These are phyloP conservation scores for Yueomyces sp. DNA, from an alignment of 1,139 yeast species.

Conservation along the genomic window DNA sequence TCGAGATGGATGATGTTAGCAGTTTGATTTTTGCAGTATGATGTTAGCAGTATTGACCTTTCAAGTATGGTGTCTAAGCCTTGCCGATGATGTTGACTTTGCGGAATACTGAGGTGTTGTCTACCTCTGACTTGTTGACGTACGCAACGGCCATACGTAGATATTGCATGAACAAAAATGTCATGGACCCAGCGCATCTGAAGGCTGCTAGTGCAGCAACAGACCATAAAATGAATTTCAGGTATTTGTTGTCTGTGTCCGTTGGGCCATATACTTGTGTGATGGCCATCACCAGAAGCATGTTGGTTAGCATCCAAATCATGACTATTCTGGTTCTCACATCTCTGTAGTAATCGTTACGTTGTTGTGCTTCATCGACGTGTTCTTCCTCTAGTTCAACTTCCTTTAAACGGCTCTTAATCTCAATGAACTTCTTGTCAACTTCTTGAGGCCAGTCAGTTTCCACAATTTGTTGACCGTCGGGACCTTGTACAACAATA, in stretches of 20 bases:
- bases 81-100: conserved; percentile 6
- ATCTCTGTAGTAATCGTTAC: conserved; percentile 88
- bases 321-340: conserved; percentile 91
- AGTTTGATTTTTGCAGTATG: too few species aligned
- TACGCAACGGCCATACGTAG: conserved; percentile 27
- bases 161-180: conserved; percentile 42
- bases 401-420: conserved; percentile 68
- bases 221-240: conserved; percentile 79
- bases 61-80: neutral
- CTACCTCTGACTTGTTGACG: conserved; percentile 25
- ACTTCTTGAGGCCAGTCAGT: conserved; percentile 87
- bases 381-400: conserved; percentile 30
- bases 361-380: conserved; percentile 30
- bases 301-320: conserved; percentile 74
- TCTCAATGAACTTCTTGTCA: conserved; percentile 42
- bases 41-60: too few species aligned
- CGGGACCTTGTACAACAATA: conserved; percentile 38
- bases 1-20: too few species aligned
- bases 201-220: conserved; percentile 73
- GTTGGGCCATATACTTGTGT: conserved; percentile 67
- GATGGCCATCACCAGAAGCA: conserved; percentile 73
- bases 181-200: conserved; percentile 67
- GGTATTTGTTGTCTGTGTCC: conserved; percentile 55
- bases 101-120: conserved; percentile 4
- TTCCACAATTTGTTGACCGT: conserved; percentile 52